Conservation (phyloP, 768 basidiomycete genomes). For the Tremella yokohamensis region DNA sequence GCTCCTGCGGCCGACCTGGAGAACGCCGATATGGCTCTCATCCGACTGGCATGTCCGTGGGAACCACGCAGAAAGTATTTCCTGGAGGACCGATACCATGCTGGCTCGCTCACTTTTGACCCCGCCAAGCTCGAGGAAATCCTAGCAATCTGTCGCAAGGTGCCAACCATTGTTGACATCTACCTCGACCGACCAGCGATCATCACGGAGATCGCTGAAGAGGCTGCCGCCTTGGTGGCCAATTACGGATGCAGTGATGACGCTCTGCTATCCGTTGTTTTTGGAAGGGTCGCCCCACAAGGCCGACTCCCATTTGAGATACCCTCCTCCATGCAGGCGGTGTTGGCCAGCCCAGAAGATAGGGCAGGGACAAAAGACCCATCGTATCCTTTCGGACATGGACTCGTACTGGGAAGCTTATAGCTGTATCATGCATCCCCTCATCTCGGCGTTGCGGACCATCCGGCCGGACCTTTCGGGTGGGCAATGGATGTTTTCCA, state of each 20-base stretch:
- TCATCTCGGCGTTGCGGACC: no score
- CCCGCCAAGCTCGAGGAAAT: slow-evolving; percentile 11
- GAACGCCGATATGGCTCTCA: slow-evolving; percentile 10
- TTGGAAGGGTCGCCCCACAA: slow-evolving; percentile 4
- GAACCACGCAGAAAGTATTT: slow-evolving; percentile 7
- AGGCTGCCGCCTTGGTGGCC: slow-evolving; percentile 6
- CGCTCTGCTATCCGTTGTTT: slow-evolving; percentile 6
- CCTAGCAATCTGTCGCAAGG: slow-evolving; percentile 1
- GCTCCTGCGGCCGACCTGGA: background rate
- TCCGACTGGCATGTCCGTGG: slow-evolving; percentile 8
- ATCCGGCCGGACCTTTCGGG: no score
- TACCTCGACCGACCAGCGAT: slow-evolving; percentile 12
- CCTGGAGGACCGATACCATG: slow-evolving; percentile 6
- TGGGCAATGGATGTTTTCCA: no score
- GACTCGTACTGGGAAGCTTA: no score
- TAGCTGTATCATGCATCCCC: no score
- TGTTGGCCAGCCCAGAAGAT: background rate
- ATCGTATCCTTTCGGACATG: no score
- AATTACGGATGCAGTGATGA: slow-evolving; percentile 12
- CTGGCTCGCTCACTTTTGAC: slow-evolving; percentile 9
- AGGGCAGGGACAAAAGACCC: no score
- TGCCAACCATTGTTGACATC: slow-evolving; percentile 9
- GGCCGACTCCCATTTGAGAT: slow-evolving; percentile 13
- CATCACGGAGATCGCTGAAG: background rate
- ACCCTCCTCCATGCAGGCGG: slow-evolving; percentile 9